These are phyloP conservation scores for Gautieria morchelliformis DNA, from an alignment of 768 basidiomycete genomes.

Conservation along the genomic window DNA sequence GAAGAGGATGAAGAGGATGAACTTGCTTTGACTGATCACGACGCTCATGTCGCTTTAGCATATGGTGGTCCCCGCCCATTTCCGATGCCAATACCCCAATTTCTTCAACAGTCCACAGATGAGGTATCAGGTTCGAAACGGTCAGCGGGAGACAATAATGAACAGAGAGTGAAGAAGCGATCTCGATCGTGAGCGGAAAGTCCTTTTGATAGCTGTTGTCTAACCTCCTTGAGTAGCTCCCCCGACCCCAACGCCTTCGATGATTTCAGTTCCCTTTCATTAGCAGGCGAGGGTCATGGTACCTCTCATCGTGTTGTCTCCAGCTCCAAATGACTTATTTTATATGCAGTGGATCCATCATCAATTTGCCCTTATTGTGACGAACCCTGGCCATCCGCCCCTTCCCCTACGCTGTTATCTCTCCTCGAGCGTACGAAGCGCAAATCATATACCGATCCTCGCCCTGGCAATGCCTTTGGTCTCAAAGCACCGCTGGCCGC, in stretches of 20 bases:
- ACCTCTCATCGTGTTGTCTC: neutral
- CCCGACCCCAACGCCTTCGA: neutral
- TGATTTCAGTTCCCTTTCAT: neutral
- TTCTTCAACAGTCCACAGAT: neutral
- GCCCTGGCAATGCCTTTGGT: constrained; percentile 61
- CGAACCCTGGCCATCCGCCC: constrained; percentile 48
- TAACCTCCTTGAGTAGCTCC: neutral
- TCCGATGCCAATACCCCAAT: constrained; percentile 3
- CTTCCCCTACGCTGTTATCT: constrained; percentile 47
- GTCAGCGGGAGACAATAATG: neutral
- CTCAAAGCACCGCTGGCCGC: constrained; percentile 38
- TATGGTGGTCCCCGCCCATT: constrained; percentile 4
- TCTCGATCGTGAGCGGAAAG: neutral
- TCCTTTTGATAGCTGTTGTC: neutral
- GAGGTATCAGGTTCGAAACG: neutral
- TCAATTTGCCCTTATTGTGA: constrained; percentile 80
- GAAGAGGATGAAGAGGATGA: neutral
- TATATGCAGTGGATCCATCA: constrained; percentile 42
- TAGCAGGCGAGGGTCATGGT: neutral
- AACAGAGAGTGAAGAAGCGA: neutral
- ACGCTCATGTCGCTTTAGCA: neutral
- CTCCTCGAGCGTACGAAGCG: constrained; percentile 42
- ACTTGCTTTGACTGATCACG: neutral
- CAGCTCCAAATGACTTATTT: neutral
- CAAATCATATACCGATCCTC: constrained; percentile 51